Conservation (phyloP, 768 basidiomycete species). For the Hirschioporus abietinus region DNA sequence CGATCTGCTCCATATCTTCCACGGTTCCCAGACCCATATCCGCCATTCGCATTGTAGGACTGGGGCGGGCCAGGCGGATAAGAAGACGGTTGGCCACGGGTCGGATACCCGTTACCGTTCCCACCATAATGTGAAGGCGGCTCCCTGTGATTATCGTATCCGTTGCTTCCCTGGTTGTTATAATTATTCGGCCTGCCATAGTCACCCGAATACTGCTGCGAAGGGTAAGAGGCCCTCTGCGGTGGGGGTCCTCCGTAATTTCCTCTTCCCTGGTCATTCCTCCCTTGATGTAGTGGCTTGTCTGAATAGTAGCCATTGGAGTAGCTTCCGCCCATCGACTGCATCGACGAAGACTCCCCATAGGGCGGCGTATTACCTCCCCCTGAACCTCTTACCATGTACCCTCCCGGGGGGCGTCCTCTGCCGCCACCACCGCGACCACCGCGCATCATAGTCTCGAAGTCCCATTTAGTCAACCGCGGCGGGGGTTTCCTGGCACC, state of each 20-base stretch:
- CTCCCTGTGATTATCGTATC: background rate
- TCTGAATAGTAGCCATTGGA: background rate
- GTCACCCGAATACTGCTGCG: background rate
- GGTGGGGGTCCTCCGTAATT: background rate
- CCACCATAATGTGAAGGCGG: background rate
- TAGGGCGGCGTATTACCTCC: constrained; percentile 2
- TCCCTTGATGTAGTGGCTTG: background rate
- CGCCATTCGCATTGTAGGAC: background rate
- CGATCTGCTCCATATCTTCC: constrained; percentile 37
- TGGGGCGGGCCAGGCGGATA: background rate
- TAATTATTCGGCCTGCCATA: background rate
- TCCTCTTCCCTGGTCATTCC: background rate
- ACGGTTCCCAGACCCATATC: background rate
- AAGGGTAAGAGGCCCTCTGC: background rate
- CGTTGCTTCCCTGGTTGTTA: background rate
- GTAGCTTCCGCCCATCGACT: background rate
- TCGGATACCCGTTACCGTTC: background rate
- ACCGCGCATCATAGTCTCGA: constrained; percentile 55
- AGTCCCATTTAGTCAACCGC: constrained; percentile 61
- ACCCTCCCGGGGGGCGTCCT: constrained; percentile 5
- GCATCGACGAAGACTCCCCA: background rate
- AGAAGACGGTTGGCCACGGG: background rate
- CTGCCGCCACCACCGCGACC: constrained; percentile 29
- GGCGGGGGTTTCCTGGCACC: constrained; percentile 58
- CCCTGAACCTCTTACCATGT: constrained; percentile 2